Evolutionary conservation across 129 eudicot genomes (phyloP).

Genomic region (Erigeron canadensis): DNA sequence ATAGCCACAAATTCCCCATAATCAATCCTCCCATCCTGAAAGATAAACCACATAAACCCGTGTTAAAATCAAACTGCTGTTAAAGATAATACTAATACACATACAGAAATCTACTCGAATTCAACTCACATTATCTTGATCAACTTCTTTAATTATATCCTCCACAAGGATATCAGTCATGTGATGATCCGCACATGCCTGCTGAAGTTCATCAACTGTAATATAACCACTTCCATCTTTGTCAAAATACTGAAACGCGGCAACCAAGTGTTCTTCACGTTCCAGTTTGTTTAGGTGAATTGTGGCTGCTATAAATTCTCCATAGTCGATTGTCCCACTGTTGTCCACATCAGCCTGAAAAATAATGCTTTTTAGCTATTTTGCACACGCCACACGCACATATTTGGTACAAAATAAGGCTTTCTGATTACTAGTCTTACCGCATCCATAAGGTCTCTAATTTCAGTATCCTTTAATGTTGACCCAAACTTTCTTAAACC

Average conservation of each 20-base stretch:
- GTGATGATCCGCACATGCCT: slow-evolving; percentile 73
- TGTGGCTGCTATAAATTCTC: slow-evolving; percentile 84
- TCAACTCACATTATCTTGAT: slow-evolving; percentile 81
- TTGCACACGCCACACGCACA: not conserved
- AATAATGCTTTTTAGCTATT: not conserved
- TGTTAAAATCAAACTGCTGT: not conserved
- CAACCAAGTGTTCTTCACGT: slow-evolving; percentile 83
- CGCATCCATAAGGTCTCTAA: slow-evolving; percentile 96
- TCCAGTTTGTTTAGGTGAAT: slow-evolving; percentile 85
- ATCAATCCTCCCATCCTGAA: slow-evolving; percentile 68
- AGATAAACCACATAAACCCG: slow-evolving; percentile 1
- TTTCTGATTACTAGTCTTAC: slow-evolving; percentile 39
- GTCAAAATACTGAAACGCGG: slow-evolving; percentile 82
- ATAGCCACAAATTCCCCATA: slow-evolving; percentile 91
- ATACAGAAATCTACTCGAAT: not conserved
- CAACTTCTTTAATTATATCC: slow-evolving; percentile 82
- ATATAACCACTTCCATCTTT: slow-evolving; percentile 91
- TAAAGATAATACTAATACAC: not conserved
- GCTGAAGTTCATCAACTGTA: slow-evolving; percentile 88
- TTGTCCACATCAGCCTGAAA: slow-evolving; percentile 88
- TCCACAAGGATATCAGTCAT: slow-evolving; percentile 66
- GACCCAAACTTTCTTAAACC: slow-evolving; percentile 90
- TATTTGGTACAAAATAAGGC: not conserved
- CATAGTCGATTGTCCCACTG: slow-evolving; percentile 86
- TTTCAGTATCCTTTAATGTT: slow-evolving; percentile 81